Evolutionary conservation across 2,329 filamentous ascomycete species (phyloP).

Genomic region (Aspergillus sp.): DNA sequence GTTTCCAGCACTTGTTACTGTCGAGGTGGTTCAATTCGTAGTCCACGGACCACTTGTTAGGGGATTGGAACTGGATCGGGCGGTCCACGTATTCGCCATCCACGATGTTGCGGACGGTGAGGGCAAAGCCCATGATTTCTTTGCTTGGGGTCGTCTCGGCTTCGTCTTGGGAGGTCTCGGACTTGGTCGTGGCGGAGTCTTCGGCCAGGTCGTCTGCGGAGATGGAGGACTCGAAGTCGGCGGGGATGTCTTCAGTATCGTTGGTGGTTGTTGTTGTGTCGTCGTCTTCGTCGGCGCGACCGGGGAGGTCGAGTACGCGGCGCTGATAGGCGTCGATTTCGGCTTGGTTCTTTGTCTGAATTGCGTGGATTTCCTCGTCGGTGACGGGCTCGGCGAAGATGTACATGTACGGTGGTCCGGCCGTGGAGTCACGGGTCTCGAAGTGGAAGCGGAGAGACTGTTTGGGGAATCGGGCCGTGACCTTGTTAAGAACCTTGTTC

Average conservation of each 20-base stretch:
- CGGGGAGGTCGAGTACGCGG: slow-evolving; percentile 40
- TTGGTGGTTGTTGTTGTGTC: slow-evolving; percentile 2
- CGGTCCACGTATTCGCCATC: slow-evolving; percentile 66
- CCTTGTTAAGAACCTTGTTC: slow-evolving; percentile 75
- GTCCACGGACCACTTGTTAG: slow-evolving; percentile 70
- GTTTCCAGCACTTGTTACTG: slow-evolving; percentile 43
- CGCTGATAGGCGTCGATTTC: slow-evolving; percentile 70
- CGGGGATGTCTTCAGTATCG: neutral
- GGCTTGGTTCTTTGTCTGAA: slow-evolving; percentile 69
- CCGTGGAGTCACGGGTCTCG: slow-evolving; percentile 65
- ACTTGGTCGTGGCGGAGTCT: neutral
- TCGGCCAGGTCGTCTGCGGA: neutral
- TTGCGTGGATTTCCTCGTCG: slow-evolving; percentile 67
- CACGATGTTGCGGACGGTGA: slow-evolving; percentile 72
- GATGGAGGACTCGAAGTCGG: neutral
- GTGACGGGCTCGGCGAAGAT: slow-evolving; percentile 85
- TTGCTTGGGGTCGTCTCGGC: neutral
- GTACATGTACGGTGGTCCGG: slow-evolving; percentile 68
- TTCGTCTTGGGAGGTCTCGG: neutral
- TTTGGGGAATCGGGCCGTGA: slow-evolving; percentile 72
- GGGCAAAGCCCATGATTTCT: slow-evolving; percentile 66
- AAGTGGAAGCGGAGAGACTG: slow-evolving; percentile 76
- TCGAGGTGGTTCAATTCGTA: slow-evolving; percentile 71
- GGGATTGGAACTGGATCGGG: slow-evolving; percentile 51
- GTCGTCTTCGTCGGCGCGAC: slow-evolving; percentile 16